These are phyloP conservation scores for Citrus mangshanensis DNA, from an alignment of 345 rosid species.

Conservation along the genomic window DNA sequence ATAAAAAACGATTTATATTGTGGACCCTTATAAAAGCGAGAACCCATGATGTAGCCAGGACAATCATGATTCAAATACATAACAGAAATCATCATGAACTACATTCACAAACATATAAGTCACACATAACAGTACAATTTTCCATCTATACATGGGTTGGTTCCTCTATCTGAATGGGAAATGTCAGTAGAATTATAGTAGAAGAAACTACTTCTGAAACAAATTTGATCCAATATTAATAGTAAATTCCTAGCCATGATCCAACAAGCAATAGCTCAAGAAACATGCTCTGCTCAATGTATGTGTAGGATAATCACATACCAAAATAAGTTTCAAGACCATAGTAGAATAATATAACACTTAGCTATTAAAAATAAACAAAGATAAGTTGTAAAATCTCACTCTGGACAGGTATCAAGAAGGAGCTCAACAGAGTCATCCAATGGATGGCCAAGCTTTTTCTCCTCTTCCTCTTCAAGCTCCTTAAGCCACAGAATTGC, in stretches of 20 bases:
- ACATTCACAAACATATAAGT: not conserved
- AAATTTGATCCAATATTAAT: not conserved
- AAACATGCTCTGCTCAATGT: not conserved
- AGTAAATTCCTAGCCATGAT: not conserved
- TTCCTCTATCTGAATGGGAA: not conserved
- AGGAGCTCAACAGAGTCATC: constrained; percentile 87
- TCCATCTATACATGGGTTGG: not conserved
- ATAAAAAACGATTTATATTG: not conserved
- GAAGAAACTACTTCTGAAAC: not conserved
- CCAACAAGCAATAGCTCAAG: not conserved
- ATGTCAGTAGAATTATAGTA: not conserved
- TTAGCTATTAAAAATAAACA: not conserved
- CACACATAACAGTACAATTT: not conserved
- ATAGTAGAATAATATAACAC: not conserved
- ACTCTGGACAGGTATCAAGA: constrained; percentile 92
- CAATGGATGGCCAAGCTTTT: constrained; percentile 74
- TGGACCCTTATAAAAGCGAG: not conserved
- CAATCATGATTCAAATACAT: not conserved
- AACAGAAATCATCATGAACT: not conserved
- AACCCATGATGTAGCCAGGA: too few species aligned
- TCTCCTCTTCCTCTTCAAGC: constrained; percentile 89
- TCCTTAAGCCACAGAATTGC: constrained; percentile 95
- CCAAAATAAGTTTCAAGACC: not conserved
- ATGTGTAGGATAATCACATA: not conserved
- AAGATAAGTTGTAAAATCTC: constrained; percentile 21